Evolutionary conservation across 495 filamentous ascomycete genomes (phyloP).

Genomic region (Annulohypoxylon nitens): DNA sequence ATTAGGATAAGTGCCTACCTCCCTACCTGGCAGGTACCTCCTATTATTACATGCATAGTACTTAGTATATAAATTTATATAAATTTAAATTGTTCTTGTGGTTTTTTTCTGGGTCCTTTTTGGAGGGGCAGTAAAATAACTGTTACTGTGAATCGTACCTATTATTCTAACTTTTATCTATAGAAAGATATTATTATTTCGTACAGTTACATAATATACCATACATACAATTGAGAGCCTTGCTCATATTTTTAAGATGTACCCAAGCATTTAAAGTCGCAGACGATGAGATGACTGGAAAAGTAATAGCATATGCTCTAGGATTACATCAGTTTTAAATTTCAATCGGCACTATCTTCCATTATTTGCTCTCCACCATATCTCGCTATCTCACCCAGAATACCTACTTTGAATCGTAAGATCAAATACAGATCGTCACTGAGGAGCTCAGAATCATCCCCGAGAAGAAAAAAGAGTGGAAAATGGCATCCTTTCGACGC

Average conservation of each 20-base stretch:
- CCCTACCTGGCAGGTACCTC: too few relatives aligned
- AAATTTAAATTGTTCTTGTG: background rate
- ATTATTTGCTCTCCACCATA: background rate
- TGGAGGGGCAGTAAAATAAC: constrained; percentile 6
- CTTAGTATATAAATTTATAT: too few relatives aligned
- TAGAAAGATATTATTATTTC: background rate
- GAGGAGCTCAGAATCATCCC: background rate
- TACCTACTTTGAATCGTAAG: background rate
- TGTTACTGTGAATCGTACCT: background rate
- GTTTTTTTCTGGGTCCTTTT: background rate
- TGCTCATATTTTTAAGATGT: too few relatives aligned
- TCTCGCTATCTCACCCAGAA: background rate
- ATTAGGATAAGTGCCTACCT: background rate
- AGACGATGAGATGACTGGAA: too few relatives aligned
- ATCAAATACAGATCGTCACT: background rate
- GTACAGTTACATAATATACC: background rate
- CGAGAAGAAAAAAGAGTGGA: background rate
- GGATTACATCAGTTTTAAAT: background rate
- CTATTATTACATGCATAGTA: background rate
- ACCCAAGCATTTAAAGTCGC: too few relatives aligned
- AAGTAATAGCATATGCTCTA: too few relatives aligned
- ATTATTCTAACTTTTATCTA: background rate
- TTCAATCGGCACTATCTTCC: background rate
- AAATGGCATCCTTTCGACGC: constrained; percentile 62
- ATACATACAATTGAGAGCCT: too few relatives aligned